Evolutionary conservation across 495 filamentous ascomycete genomes (phyloP), one percentile per base, ranked within the genome.

Genomic region (Cenococcum geophilum): DNA sequence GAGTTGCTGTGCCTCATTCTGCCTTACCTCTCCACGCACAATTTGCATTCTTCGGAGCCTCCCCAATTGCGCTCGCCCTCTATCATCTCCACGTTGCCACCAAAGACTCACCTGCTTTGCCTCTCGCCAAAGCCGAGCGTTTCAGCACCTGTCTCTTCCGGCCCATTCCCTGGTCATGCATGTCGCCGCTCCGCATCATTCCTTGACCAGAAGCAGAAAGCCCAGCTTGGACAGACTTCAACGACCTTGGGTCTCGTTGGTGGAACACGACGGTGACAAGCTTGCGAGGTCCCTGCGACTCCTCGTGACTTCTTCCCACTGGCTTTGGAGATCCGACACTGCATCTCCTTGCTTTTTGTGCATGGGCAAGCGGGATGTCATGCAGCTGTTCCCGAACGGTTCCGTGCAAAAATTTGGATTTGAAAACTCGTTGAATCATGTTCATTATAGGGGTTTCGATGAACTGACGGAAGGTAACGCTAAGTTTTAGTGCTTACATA

Each of bases 11-110:
- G 63, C 60, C 64, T 62, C 59, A 62, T 22, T 55, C 27, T 34
- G 47, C 59, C 63, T 66, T 52, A 59, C 54, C 43, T 27, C 49
- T 66, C 58, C 63, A 62, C 64, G 55, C 18, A 20, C 63, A n/a
- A 34, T 21, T 50, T 58, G 18, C 12, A 61, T 37, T 61, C 36
- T 47, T 60, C 54, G 58, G 58, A 53, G 55, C 54, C 54, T 62
- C 59, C 63, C 61, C 58, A 59, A 58, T 54, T 54, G 20, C 47
- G 58, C 34, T 21, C 35, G 42, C 32, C 62, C 57, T 60, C 60
- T 65, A 5, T 25, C 58, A 52, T 16, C 48, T 60, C 49, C 63
- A 45, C 60, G 63, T 66, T 43, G 57, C 43, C 18, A 58, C 62
- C 51, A 5, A 34, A 4, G 8, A 50, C 54, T 47, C 52, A 59